Evolutionary conservation across 352 stramenopile species (phyloP), one percentile per base, ranked within the genome.

Genomic region (Phytophthora citricola): DNA sequence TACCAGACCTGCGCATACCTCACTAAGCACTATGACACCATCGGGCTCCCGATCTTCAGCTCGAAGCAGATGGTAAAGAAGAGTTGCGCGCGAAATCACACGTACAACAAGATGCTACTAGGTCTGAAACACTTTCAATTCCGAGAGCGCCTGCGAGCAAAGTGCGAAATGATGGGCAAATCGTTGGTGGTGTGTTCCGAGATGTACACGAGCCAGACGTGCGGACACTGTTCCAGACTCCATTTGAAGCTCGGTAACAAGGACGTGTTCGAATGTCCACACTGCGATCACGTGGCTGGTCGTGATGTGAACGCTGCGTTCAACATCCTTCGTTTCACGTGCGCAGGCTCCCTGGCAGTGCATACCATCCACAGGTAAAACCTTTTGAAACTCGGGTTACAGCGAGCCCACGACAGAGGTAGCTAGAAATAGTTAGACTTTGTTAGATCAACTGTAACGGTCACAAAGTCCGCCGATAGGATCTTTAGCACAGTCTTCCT

Each of bases 391-490:
- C 27, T 31, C 27, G 27, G 27, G 27, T 31, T 31, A 31, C 27
- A 31, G 27, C 27, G 27, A 31, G 27, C 3, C 27, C 27, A 20
- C 17, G 17, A 20, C 17, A 20, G 17, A 20, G 17, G 0, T 4
- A 6, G 27, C 27, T 31, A 31, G 27, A 31, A 31, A 31, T 31
- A 31, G 27, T 31, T 31, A 31, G 27, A 31, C 27, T 31, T 31
- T 31, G 27, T 6, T 31, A 31, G 27, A 31, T 6, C 27, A 31
- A 31, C 10, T 41, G 41, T 61, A 53, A 62, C 32, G 17, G 17
- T 84, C 79, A 56, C 81, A 87, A 55, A 87, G 68, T 17, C 80
- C 66, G 2, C 53, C 62, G 48, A 87, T 78, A 17, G 27, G 20
- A n/a, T 61, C 41, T 22, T 45, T 39, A 46, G 40, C 3, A 46